phyloP scores from a whole-genome alignment of 2,329 filamentous ascomycete species.

The Aspergillus persii region DNA sequence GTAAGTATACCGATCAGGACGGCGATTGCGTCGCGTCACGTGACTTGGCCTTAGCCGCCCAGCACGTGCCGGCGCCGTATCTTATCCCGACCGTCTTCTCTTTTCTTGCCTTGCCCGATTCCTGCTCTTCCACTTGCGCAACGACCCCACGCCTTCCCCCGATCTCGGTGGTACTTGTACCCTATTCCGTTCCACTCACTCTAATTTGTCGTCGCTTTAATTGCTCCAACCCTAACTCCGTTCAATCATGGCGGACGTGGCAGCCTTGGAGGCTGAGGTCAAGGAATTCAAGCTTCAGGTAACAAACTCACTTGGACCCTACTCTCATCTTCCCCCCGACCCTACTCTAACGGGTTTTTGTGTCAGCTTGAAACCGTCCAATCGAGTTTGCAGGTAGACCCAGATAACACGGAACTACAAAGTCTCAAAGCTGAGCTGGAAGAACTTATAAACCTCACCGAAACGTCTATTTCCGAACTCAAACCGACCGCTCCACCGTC shows the following conservation, averaged over 20 bases:
- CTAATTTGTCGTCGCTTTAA: not conserved
- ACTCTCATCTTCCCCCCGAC: not conserved
- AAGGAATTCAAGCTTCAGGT: slow-evolving; percentile 62
- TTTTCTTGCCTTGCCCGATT: not conserved
- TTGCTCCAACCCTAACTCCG: not conserved
- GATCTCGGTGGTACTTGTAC: not conserved
- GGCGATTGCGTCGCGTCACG: not conserved
- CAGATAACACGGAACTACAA: slow-evolving; percentile 74
- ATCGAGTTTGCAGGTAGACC: slow-evolving; percentile 73
- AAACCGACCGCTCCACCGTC: slow-evolving; percentile 57
- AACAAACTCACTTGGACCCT: slow-evolving; percentile 1
- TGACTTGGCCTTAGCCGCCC: not conserved
- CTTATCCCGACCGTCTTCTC: not conserved
- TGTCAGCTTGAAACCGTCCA: slow-evolving; percentile 74
- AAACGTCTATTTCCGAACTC: slow-evolving; percentile 78
- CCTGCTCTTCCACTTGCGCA: not conserved
- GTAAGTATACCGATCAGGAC: not conserved
- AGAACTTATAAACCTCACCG: slow-evolving; percentile 74
- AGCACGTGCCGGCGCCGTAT: not conserved
- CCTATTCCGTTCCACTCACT: not conserved
- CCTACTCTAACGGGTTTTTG: slow-evolving; percentile 10
- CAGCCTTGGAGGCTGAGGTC: slow-evolving; percentile 49
- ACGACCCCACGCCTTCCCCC: not conserved
- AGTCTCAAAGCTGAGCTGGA: slow-evolving; percentile 77
- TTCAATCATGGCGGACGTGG: slow-evolving; percentile 42